Evolutionary conservation across 2,329 filamentous ascomycete genomes (phyloP).

Genomic region (Purpureocillium lavendulum): DNA sequence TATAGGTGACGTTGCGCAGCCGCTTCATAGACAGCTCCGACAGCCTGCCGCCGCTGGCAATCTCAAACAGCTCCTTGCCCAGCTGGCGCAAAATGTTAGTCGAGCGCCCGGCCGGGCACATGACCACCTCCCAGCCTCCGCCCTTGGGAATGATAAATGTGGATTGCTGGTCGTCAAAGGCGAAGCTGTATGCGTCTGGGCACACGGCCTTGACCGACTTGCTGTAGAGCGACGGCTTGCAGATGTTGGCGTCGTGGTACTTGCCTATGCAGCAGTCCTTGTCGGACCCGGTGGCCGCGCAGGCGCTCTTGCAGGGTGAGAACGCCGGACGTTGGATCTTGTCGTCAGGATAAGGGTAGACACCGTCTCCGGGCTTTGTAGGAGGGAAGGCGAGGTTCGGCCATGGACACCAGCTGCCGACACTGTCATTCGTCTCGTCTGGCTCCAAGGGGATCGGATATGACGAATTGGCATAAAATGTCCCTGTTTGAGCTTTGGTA

Average conservation of each 20-base stretch:
- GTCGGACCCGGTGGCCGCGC: constrained; percentile 57
- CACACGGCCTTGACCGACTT: constrained; percentile 65
- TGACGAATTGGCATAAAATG: constrained; percentile 53
- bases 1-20: constrained; percentile 25
- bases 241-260: constrained; percentile 55
- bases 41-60: constrained; percentile 34
- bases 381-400: constrained; percentile 63
- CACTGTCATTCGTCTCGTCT: constrained; percentile 43
- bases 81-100: constrained; percentile 50
- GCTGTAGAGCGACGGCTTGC: constrained; percentile 61
- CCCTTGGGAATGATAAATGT: constrained; percentile 58
- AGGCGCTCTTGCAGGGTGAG: constrained; percentile 71
- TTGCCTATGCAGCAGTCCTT: constrained; percentile 69
- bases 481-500: constrained; percentile 42
- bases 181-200: constrained; percentile 77
- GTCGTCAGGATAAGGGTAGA: constrained; percentile 76
- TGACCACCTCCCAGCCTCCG: constrained; percentile 69
- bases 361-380: constrained; percentile 60
- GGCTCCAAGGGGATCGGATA: constrained; percentile 62
- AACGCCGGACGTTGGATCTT: constrained; percentile 62
- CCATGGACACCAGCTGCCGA: constrained; percentile 73
- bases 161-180: constrained; percentile 50
- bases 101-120: constrained; percentile 59
- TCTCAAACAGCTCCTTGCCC: constrained; percentile 36
- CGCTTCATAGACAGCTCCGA: constrained; percentile 20